Percentiles rank a stretch among this genome's conserved stretches.
phyloP scores from a whole-genome alignment of 2,329 filamentous ascomycete genomes.

The Colletotrichum tropicale region DNA sequence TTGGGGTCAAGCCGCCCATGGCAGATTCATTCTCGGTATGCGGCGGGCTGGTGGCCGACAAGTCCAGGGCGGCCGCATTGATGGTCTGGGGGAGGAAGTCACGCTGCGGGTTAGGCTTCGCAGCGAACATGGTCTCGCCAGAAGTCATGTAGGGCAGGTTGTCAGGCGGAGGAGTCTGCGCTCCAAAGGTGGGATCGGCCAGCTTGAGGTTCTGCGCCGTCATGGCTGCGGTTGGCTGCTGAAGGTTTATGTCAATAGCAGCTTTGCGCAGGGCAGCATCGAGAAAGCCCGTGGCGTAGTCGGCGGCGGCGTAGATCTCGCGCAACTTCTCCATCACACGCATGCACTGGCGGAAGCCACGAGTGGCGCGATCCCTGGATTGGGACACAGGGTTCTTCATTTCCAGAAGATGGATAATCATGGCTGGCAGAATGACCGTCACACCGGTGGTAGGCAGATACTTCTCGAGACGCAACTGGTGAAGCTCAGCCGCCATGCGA shows the following conservation, averaged over 20 bases:
- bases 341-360: constrained; percentile 92
- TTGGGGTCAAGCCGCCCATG: constrained; percentile 45
- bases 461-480: constrained; percentile 73
- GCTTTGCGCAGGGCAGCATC: constrained; percentile 90
- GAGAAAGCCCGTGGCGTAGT: constrained; percentile 94
- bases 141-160: constrained; percentile 48
- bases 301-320: constrained; percentile 91
- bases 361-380: constrained; percentile 73
- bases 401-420: constrained; percentile 92
- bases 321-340: constrained; percentile 85
- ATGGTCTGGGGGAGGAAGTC: constrained; percentile 38
- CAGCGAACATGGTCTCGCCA: constrained; percentile 39
- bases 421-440: constrained; percentile 87
- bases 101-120: constrained; percentile 14
- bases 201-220: constrained; percentile 32
- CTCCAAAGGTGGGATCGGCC: constrained; percentile 39
- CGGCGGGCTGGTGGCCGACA: constrained; percentile 45
- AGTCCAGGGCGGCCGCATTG: constrained; percentile 38
- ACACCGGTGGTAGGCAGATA: constrained; percentile 90
- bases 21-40: constrained; percentile 45
- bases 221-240: constrained; percentile 36
- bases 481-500: constrained; percentile 78
- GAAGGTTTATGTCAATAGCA: constrained; percentile 67
- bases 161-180: constrained; percentile 60
- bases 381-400: constrained; percentile 82